phyloP scores from a whole-genome alignment of 345 rosid species.

The Hibiscus mutabilis region DNA sequence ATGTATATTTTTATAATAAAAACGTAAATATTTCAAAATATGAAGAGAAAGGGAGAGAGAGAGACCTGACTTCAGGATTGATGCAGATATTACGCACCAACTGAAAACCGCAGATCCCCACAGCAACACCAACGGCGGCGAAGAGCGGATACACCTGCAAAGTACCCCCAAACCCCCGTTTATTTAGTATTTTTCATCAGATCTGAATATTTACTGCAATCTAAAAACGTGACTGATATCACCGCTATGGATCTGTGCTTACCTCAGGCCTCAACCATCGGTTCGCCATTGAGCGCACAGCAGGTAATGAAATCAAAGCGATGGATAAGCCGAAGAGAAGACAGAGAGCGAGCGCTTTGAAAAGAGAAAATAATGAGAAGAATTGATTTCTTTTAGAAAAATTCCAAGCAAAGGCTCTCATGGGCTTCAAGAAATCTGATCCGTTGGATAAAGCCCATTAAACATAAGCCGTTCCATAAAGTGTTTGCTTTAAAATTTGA shows the following conservation, averaged over 20 bases:
- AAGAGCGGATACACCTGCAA: conserved; percentile 84
- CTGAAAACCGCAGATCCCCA: conserved; percentile 81
- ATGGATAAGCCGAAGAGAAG: not conserved
- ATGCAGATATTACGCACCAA: conserved; percentile 77
- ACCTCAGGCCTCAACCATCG: conserved; percentile 88
- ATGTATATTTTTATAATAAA: not conserved
- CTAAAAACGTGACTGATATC: not conserved
- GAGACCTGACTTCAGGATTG: conserved; percentile 96
- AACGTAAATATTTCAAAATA: not conserved
- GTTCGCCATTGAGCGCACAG: conserved; percentile 37
- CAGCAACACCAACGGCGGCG: conserved; percentile 79
- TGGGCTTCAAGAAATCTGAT: too few relatives aligned
- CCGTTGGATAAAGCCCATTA: too few relatives aligned
- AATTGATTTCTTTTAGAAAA: not conserved
- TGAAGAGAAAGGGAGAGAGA: not conserved
- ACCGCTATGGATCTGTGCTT: conserved; percentile 7
- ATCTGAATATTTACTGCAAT: not conserved
- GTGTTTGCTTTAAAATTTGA: too few relatives aligned
- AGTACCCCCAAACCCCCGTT: not conserved
- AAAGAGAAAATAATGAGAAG: not conserved
- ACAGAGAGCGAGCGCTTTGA: not conserved
- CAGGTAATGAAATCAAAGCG: not conserved
- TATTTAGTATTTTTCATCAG: not conserved
- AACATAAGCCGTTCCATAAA: too few relatives aligned
- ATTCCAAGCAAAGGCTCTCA: too few relatives aligned